Evolutionary conservation across 1,284 basidiomycete genomes (phyloP).

Genomic region (Cutaneotrichosporon daszewskae): DNA sequence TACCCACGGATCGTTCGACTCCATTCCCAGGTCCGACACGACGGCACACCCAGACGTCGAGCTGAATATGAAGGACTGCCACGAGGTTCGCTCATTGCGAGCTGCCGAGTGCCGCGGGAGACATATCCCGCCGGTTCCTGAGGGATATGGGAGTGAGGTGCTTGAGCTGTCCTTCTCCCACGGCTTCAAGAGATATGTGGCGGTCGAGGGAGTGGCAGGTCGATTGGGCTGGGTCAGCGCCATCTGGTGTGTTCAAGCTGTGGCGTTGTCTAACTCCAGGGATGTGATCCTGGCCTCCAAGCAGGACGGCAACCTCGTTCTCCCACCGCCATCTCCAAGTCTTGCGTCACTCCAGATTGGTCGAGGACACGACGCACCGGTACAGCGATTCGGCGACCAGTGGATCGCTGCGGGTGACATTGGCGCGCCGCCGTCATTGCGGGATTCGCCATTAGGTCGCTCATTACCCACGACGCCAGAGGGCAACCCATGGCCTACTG

Average conservation of each 20-base stretch:
- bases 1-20: neutral
- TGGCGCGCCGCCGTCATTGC: neutral
- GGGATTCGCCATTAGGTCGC: neutral
- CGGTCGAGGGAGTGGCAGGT: constrained; percentile 38
- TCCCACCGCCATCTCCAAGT: constrained; percentile 27
- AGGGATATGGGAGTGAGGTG: constrained; percentile 36
- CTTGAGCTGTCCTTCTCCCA: constrained; percentile 39
- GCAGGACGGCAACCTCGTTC: constrained; percentile 10
- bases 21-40: constrained; percentile 23
- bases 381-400: constrained; percentile 39
- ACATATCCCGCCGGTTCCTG: constrained; percentile 32
- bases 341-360: neutral
- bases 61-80: constrained; percentile 34
- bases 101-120: constrained; percentile 34
- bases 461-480: no score
- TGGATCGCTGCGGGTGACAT: constrained; percentile 30
- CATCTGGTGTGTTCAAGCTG: constrained; percentile 29
- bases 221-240: constrained; percentile 41
- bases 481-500: no score
- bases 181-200: constrained; percentile 35
- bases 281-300: constrained; percentile 35
- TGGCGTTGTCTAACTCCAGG: constrained; percentile 13
- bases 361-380: constrained; percentile 11
- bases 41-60: constrained; percentile 24
- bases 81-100: constrained; percentile 36